Base-by-base conservation (phyloP, 2,329 filamentous ascomycete species). In the Penicillium psychrosexuale region DNA sequence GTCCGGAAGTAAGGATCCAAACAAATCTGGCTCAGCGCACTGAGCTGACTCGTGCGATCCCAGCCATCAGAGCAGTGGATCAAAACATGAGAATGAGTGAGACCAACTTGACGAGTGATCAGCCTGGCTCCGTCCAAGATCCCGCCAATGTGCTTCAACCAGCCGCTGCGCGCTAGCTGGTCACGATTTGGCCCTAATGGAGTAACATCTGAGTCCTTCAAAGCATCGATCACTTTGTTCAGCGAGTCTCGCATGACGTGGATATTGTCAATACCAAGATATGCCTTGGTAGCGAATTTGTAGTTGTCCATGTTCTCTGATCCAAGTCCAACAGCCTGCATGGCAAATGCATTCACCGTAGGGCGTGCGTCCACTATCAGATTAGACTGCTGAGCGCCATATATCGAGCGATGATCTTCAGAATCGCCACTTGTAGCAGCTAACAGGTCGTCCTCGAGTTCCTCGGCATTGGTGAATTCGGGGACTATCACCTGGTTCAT, bases 271-370 rank as follows among this genome's bases (percentile, higher is more conserved):
- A 99, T 99, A 59, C 90, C 94, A 53, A 99, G 82, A 69, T 95
- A 99, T 30, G 88, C 88, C 73, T 97, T 96, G 56, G 87, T 88
- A 15, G 91, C 91, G 66, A 92, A 93, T 58, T 88, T 90, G 77
- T 99, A 99, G 73, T 96, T 89, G 61, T 96, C 90, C 90, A 97
- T 97, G 67, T 97, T 96, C 74, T 99, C 94, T 0, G 93, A 96
- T 2, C 94, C 94, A 71, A 92, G 86, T 7, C 94, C 94, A 60
- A 93, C 86, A 4, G 92, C 90, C 71, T 97, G 92, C 83, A 97
- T 97, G 7, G 91, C 91, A 63, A 92, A 86, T 19, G 94, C 94
- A 71, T 99, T 99, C 63, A 99, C 87, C 3, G 88, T 94, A 15
- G 94, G 94, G 43, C 94, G 85, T 42, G 94, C 94, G 77, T 99